Evolutionary conservation across 2,329 filamentous ascomycete species (phyloP).

Genomic region (Fusarium drepaniforme): DNA sequence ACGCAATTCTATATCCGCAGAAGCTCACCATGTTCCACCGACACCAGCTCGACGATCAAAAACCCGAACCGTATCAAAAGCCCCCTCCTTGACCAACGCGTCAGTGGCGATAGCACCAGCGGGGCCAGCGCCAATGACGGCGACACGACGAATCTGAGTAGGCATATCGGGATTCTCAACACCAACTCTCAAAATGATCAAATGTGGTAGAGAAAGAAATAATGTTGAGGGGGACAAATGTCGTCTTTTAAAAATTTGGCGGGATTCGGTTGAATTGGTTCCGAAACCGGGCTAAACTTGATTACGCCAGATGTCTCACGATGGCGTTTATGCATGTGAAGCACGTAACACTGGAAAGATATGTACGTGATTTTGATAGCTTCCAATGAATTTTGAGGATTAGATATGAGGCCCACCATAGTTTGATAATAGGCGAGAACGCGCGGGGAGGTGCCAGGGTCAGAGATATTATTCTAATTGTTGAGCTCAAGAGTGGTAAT

Average conservation of each 20-base stretch:
- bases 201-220: background rate
- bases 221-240: background rate
- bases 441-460: background rate
- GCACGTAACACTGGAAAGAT: background rate
- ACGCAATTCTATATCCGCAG: background rate
- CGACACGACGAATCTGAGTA: background rate
- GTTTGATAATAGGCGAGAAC: background rate
- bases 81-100: slow-evolving; percentile 26
- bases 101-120: slow-evolving; percentile 32
- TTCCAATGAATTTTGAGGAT: background rate
- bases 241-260: background rate
- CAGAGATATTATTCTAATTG: background rate
- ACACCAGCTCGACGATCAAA: slow-evolving; percentile 24
- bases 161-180: background rate
- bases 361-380: background rate
- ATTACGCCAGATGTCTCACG: slow-evolving; percentile 5
- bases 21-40: slow-evolving; percentile 25
- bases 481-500: background rate
- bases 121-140: slow-evolving; percentile 32
- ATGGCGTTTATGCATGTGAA: background rate
- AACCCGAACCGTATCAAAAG: slow-evolving; percentile 23
- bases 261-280: background rate
- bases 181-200: background rate
- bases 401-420: background rate
- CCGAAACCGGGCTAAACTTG: background rate